These are phyloP conservation scores for Apiospora pterosperma DNA, from an alignment of 2,329 filamentous ascomycete species.

Conservation along the genomic window DNA sequence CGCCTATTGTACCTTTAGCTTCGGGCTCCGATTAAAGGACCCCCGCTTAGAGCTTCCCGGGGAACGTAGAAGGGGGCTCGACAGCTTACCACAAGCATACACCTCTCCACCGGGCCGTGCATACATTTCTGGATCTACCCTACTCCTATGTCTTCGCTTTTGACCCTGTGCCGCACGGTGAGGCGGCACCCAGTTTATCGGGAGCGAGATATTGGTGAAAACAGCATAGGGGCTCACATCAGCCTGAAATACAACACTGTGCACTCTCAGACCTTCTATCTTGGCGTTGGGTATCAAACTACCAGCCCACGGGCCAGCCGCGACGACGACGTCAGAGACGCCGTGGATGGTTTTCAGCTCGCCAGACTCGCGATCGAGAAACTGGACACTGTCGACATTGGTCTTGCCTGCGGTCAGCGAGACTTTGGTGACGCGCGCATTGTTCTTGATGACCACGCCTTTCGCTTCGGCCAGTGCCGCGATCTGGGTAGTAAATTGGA, in stretches of 20 bases:
- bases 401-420: slow-evolving; percentile 42
- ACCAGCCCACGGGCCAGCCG: slow-evolving; percentile 63
- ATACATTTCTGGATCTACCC: slow-evolving; percentile 88
- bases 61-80: neutral
- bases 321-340: slow-evolving; percentile 52
- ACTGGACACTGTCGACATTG: slow-evolving; percentile 59
- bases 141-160: slow-evolving; percentile 53
- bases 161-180: slow-evolving; percentile 45
- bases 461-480: slow-evolving; percentile 69
- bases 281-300: slow-evolving; percentile 54
- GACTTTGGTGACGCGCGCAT: slow-evolving; percentile 66
- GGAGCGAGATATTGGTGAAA: slow-evolving; percentile 83
- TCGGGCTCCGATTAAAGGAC: neutral
- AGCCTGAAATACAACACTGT: slow-evolving; percentile 63
- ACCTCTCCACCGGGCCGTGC: slow-evolving; percentile 84
- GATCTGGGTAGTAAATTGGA: slow-evolving; percentile 84
- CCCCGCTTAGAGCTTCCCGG: neutral
- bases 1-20: slow-evolving; percentile 39
- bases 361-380: slow-evolving; percentile 45
- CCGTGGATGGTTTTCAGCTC: slow-evolving; percentile 32
- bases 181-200: slow-evolving; percentile 56
- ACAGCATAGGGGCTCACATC: slow-evolving; percentile 71
- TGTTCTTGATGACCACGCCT: slow-evolving; percentile 65
- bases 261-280: slow-evolving; percentile 57
- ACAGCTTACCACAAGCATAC: slow-evolving; percentile 75